Percentiles rank a stretch among this genome's conserved stretches.
These are phyloP conservation scores for Exophiala sideris DNA, from an alignment of 2,329 filamentous ascomycete genomes.

Conservation along the genomic window DNA sequence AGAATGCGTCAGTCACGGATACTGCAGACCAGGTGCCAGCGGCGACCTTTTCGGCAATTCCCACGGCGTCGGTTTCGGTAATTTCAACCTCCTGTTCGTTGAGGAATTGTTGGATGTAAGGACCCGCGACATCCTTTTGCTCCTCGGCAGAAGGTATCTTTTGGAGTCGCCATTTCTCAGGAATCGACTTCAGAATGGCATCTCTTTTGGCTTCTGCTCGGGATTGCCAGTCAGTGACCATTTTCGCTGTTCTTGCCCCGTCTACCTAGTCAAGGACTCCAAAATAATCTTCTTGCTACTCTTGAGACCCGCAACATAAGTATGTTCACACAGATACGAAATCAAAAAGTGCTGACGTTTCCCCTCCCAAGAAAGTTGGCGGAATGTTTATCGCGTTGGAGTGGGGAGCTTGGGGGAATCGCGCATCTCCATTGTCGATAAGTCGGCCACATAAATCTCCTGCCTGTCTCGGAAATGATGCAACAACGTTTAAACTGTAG, in stretches of 20 bases:
- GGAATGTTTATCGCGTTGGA: too few species aligned
- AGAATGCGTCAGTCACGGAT: conserved; percentile 55
- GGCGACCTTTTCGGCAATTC: conserved; percentile 54
- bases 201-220: conserved; percentile 53
- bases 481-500: conserved; percentile 40
- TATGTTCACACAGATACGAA: too few species aligned
- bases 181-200: conserved; percentile 53
- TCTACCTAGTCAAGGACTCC: background rate
- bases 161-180: conserved; percentile 54
- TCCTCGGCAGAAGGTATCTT: conserved; percentile 49
- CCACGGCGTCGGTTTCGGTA: conserved; percentile 58
- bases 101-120: conserved; percentile 57
- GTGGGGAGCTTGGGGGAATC: too few species aligned
- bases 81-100: conserved; percentile 55
- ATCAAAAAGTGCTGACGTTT: too few species aligned
- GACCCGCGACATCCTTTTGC: conserved; percentile 55
- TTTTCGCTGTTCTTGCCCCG: conserved; percentile 34
- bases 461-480: conserved; percentile 10
- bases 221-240: conserved; percentile 45
- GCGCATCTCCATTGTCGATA: too few species aligned
- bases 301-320: too few species aligned
- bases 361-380: too few species aligned
- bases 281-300: background rate
- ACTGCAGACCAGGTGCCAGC: conserved; percentile 56
- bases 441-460: conserved; percentile 1